phyloP scores from a whole-genome alignment of 2,329 filamentous ascomycete genomes.

The Talaromyces rugulosus region DNA sequence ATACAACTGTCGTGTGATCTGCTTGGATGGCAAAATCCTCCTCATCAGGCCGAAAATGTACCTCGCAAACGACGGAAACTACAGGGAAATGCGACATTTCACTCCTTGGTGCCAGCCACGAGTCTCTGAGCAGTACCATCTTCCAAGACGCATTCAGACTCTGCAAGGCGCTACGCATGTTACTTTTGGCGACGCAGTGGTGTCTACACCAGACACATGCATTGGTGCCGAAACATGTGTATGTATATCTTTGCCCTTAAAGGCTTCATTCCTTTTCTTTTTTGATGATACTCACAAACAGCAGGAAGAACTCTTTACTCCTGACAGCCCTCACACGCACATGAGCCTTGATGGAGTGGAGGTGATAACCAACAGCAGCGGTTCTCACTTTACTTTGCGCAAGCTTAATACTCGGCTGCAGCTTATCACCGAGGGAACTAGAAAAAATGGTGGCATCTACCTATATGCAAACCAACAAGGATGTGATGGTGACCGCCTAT shows the following conservation, averaged over 20 bases:
- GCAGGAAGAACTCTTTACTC: slow-evolving; percentile 63
- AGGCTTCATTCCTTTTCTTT: background rate
- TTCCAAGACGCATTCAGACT: slow-evolving; percentile 55
- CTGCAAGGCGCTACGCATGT: slow-evolving; percentile 53
- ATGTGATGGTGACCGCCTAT: slow-evolving; percentile 54
- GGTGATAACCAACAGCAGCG: slow-evolving; percentile 62
- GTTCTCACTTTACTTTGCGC: slow-evolving; percentile 48
- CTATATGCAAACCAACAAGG: slow-evolving; percentile 43
- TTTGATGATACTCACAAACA: slow-evolving; percentile 42
- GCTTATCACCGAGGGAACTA: slow-evolving; percentile 61
- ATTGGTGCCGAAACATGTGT: slow-evolving; percentile 36
- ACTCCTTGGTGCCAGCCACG: slow-evolving; percentile 56
- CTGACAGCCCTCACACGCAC: slow-evolving; percentile 48
- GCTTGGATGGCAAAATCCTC: slow-evolving; percentile 61
- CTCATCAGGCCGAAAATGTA: slow-evolving; percentile 64
- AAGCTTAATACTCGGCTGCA: slow-evolving; percentile 61
- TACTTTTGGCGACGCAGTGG: slow-evolving; percentile 63
- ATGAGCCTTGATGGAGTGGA: slow-evolving; percentile 66
- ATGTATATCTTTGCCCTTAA: background rate
- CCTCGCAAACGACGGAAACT: slow-evolving; percentile 65
- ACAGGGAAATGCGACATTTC: slow-evolving; percentile 47
- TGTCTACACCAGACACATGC: slow-evolving; percentile 57
- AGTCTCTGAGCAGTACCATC: slow-evolving; percentile 56
- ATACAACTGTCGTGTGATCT: slow-evolving; percentile 49
- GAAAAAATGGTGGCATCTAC: slow-evolving; percentile 40